Base-by-base conservation (phyloP, 2,329 filamentous ascomycete species). In the Talaromyces sp. region DNA sequence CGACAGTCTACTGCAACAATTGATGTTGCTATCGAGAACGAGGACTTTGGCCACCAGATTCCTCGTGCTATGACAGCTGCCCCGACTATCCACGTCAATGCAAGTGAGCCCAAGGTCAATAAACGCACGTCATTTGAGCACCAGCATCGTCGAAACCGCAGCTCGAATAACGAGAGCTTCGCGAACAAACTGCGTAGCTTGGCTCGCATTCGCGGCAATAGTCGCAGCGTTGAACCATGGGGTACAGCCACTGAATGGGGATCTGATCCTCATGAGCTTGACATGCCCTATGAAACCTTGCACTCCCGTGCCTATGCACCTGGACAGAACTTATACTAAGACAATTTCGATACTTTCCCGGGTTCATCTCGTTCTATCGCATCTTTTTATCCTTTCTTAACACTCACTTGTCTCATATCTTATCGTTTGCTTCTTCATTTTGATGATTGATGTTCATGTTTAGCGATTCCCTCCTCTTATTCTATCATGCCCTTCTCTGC, bases 131-230 rank as follows among this genome's bases (percentile, higher is more conserved):
- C 80, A 0, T 64, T 39, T 20, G 36, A 39, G 36, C 16, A 70
- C 35, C 70, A 73, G 52, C 79, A 81, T 63, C 78, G 79, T 35
- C 77, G 82, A 14, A 80, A 80, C 17, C 75, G 78, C 49, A 85
- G 81, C 63, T 78, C 81, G 30, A 83, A 17, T 9, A 39, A 82
- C 60, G 83, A 85, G 48, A 82, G 78, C 52, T 76, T 86, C 32
- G 79, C 81, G 10, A 75, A 72, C 47, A 81, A 81, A 55, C 70
- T 82, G 49, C 73, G 78, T 24, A 82, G 77, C 50, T 74, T 86
- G 17, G 80, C 81, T 3, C 78, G 82, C 19, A 83, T 85, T 77
- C 77, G 83, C 35, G 84, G 79, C 65, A 81, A 75, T 46, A 82
- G 78, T 57, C 79, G 83, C 49, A 80, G 77, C 6, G 56, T 64